phyloP scores from a whole-genome alignment of 441 rosid genomes.

The Jatropha podagrica region DNA sequence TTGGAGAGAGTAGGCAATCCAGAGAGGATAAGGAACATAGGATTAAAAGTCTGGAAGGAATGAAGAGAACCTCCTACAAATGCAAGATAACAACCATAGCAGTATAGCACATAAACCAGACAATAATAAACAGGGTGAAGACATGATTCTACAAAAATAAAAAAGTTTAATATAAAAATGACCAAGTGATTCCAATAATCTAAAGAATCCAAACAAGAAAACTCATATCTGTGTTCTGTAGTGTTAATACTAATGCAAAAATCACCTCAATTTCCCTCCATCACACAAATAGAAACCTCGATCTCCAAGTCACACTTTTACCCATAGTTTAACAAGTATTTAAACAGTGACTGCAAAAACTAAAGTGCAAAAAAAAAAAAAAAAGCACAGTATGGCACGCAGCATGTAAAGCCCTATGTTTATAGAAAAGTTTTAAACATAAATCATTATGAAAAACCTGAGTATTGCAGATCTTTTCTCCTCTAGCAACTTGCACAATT shows the following conservation, averaged over 20 bases:
- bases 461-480: conserved; percentile 93
- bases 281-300: background rate
- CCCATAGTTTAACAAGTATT: background rate
- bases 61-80: background rate
- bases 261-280: background rate
- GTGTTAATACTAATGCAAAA: background rate
- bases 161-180: no score
- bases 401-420: conserved; percentile 9
- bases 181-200: no score
- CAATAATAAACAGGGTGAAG: no score
- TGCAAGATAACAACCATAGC: background rate
- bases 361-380: background rate
- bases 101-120: no score
- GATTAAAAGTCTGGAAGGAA: background rate
- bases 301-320: background rate
- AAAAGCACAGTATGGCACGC: background rate
- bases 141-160: no score
- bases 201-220: no score
- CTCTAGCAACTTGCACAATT: conserved; percentile 91
- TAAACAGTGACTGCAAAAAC: background rate
- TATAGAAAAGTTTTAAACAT: conserved; percentile 3
- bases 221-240: no score
- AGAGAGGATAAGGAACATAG: background rate
- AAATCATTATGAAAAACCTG: conserved; percentile 48
- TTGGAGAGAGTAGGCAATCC: background rate